Evolutionary conservation across 2,329 filamentous ascomycete genomes (phyloP), one percentile per base, ranked within the genome.

Genomic region (Alternaria atra): DNA sequence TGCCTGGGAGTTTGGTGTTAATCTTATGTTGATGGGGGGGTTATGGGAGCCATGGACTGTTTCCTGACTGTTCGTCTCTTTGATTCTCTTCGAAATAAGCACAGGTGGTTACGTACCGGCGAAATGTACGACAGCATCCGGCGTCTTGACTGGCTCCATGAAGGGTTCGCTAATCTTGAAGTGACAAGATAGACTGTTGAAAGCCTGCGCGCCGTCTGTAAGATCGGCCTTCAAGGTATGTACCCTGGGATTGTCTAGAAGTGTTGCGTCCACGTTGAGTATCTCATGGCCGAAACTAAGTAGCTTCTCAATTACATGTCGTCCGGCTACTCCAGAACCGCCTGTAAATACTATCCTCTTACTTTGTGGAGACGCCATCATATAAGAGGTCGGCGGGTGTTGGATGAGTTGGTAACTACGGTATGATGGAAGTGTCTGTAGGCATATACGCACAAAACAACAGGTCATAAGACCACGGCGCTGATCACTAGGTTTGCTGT

Each of bases 81-180:
- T 20, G 27, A 29, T 29, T 29, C 8, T 29, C 27, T 40, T 40
- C 5, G 37, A 7, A 10, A 20, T 20, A 20, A 4, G 37, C n/a
- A 39, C n/a, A 12, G 17, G 17, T 40, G 17, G 9, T 40, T 20
- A 54, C 46, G n/a, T 84, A 86, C 71, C 70, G 34, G 83, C 85
- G 54, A 89, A 85, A 70, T 90, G 87, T 50, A 89, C 86, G 35
- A 90, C 83, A 1, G 84, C 87, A 66, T 89, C 85, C 0, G 87
- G 86, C 8, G 12, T 80, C 73, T 65, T 61, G 34, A 73, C 53
- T 20, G 65, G 60, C 3, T 75, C 71, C 39, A 77, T 80, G 15
- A 78, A 79, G 48, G 79, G 62, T 61, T 80, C 77, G 40, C 79
- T 73, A 65, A 85, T 80, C 63, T 82, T 76, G 72, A 87, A 88